Conservation (phyloP, 1,139 yeast species). For the Williopsis jadinii region DNA sequence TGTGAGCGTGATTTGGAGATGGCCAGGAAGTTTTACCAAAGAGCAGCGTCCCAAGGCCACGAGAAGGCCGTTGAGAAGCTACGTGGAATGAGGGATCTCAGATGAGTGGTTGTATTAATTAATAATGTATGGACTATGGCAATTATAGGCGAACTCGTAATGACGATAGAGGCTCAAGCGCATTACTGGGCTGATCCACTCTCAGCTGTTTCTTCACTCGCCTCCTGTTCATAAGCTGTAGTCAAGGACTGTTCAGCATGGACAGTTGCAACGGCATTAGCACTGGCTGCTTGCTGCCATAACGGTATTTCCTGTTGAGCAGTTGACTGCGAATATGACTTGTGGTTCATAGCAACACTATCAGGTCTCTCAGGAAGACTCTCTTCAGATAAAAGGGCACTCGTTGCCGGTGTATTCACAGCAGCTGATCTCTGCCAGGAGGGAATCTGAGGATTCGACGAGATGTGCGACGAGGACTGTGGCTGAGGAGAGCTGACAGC, state of each 20-base stretch:
- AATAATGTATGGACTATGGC: background rate
- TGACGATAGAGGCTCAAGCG: no score
- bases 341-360: background rate
- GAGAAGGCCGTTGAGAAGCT: slow-evolving; percentile 37
- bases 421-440: slow-evolving; percentile 22
- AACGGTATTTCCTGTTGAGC: background rate
- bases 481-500: slow-evolving; percentile 3
- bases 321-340: slow-evolving; percentile 1
- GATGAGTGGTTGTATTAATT: background rate
- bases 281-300: slow-evolving; percentile 2
- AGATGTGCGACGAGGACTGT: slow-evolving; percentile 1
- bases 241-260: background rate
- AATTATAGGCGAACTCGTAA: no score
- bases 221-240: background rate
- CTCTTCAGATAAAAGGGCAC: no score
- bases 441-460: slow-evolving; percentile 16
- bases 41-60: slow-evolving; percentile 57
- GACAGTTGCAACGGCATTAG: background rate
- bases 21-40: slow-evolving; percentile 47
- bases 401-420: no score
- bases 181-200: background rate
- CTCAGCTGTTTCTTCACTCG: background rate
- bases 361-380: background rate
- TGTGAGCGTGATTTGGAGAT: slow-evolving; percentile 37
- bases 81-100: slow-evolving; percentile 5